Base-by-base conservation (phyloP, 495 filamentous ascomycete genomes). In the Tuber calosporum region DNA sequence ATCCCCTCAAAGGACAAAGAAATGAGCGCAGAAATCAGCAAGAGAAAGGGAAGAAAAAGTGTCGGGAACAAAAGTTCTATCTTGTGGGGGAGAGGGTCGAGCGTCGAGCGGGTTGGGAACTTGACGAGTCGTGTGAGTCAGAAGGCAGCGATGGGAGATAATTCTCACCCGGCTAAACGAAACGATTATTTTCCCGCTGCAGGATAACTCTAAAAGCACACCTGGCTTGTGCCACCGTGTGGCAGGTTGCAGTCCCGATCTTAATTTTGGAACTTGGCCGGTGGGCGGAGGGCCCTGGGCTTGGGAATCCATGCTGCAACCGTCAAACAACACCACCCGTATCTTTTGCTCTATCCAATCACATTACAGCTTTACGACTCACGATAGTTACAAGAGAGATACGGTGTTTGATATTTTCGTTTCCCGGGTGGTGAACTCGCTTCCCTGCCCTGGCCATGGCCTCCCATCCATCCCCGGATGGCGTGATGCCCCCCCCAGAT, bases 181-280 rank as follows among this genome's bases (percentile, higher is more conserved):
- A 62, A 3, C 53, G 53, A 62, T 3, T n/a, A n/a, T n/a, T n/a
- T n/a, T 13, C 4, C 13, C 26, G 53, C 53, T 30, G 53, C 53
- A 62, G 34, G 53, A 62, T 34, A 34, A 62, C 53, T 62, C 53
- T 62, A 62, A 62, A 30, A 62, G 53, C 53, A 62, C 26, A 62
- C 30, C 53, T 62, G n/a, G 9, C 6, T 11, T 30, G n/a, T 62
- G n/a, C 53, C 53, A 62, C 53, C 53, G 1, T 13, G 0, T 11
- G 3, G 53, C 9, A 34, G 15, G 26, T 17, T 34, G 11, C 11
- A 9, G 8, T 30, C 26, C 45, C 20, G 43, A 48, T 48, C 22
- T n/a, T 22, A n/a, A n/a, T n/a, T n/a, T 4, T 5, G 42, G 42
- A 6, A 19, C 19, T 45, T 20, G 20, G 19, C 9, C 26, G 22